phyloP scores from a whole-genome alignment of 1,139 yeast genomes.

The Candida glucosophila region DNA sequence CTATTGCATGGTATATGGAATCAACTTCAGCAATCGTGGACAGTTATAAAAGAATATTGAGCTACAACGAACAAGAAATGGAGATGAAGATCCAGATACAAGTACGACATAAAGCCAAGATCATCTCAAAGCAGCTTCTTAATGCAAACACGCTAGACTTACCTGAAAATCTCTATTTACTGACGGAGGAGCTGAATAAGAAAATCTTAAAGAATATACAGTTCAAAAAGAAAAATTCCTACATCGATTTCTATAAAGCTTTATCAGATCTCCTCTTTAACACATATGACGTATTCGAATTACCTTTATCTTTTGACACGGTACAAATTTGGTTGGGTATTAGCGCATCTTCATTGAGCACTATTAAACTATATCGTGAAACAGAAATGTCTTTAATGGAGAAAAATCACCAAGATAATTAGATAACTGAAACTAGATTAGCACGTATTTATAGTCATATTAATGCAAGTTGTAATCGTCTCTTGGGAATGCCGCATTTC shows the following conservation, averaged over 20 bases:
- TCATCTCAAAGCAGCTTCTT: conserved; percentile 28
- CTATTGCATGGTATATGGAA: conserved; percentile 58
- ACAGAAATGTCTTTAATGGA: conserved; percentile 16
- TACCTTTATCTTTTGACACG: conserved; percentile 34
- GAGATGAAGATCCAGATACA: conserved; percentile 31
- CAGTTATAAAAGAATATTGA: conserved; percentile 30
- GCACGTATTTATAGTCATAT: conserved; percentile 5
- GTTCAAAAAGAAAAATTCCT: conserved; percentile 30
- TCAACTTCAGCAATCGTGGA: conserved; percentile 47
- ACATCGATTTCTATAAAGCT: conserved; percentile 34
- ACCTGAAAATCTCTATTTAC: background rate
- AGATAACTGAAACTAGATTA: conserved; percentile 1
- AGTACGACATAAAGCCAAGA: conserved; percentile 30
- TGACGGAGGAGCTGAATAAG: conserved; percentile 19
- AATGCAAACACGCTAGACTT: conserved; percentile 10
- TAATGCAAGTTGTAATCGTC: background rate
- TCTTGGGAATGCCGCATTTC: too few species aligned
- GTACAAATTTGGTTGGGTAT: conserved; percentile 44
- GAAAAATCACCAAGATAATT: conserved; percentile 2
- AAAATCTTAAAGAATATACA: conserved; percentile 22
- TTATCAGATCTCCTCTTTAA: conserved; percentile 35
- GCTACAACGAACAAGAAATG: conserved; percentile 35
- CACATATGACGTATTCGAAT: conserved; percentile 34
- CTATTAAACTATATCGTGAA: conserved; percentile 33
- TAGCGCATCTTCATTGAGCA: conserved; percentile 31